A percentile compares a stretch with the other conserved stretches of the same genome.
phyloP scores from a whole-genome alignment of 257 asterid species.

The Solanum stenotomum region DNA sequence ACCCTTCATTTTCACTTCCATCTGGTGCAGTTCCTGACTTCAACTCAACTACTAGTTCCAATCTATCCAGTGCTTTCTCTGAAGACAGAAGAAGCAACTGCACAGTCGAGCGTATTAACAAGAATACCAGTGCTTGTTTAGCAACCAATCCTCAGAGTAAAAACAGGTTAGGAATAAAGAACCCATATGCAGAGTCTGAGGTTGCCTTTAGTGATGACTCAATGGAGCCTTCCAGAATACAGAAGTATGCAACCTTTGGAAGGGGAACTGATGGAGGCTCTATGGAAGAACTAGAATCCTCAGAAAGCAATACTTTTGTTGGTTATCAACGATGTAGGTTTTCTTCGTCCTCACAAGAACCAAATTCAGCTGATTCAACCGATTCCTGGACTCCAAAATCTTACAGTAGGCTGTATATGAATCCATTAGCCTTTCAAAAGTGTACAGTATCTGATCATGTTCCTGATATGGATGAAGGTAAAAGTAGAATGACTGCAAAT shows the following conservation, averaged over 20 bases:
- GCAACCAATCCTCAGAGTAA: conserved; percentile 11
- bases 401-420: conserved; percentile 13
- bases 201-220: conserved; percentile 47
- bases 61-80: conserved; percentile 17
- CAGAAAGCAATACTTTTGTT: conserved; percentile 62
- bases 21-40: conserved; percentile 87
- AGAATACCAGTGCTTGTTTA: conserved; percentile 4
- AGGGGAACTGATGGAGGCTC: conserved; percentile 39
- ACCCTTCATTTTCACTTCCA: conserved; percentile 48
- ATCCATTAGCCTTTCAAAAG: conserved; percentile 31
- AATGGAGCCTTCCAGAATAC: conserved; percentile 58
- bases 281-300: conserved; percentile 65
- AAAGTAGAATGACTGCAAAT: conserved; percentile 23
- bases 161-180: conserved; percentile 21
- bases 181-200: conserved; percentile 58
- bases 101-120: conserved; percentile 10
- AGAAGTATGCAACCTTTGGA: conserved; percentile 68
- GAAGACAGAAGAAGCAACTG: conserved; percentile 29
- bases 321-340: conserved; percentile 36
- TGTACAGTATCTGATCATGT: conserved; percentile 17
- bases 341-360: conserved; percentile 63
- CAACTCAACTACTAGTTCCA: conserved; percentile 60
- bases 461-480: conserved; percentile 17
- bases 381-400: conserved; percentile 28
- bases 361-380: conserved; percentile 57